Percentiles rank a stretch among this genome's conserved stretches.
Evolutionary conservation across 2,329 filamentous ascomycete species (phyloP).

Genomic region (Tolypocladium paradoxum): DNA sequence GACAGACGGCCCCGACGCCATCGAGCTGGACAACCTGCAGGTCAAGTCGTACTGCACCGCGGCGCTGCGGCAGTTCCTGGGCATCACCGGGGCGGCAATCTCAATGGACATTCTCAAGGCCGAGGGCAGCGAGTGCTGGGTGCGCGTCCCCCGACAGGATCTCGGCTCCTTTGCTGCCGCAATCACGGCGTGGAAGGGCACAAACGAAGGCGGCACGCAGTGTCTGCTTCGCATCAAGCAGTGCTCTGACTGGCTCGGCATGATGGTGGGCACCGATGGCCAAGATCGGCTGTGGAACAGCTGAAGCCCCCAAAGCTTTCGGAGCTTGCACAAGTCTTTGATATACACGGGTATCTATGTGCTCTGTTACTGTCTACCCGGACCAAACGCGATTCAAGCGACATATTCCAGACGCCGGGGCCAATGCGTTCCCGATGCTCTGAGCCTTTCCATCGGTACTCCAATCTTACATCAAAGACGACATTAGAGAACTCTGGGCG

Average conservation of each 20-base stretch:
- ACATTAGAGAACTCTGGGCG: conserved; percentile 72
- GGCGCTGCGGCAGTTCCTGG: conserved; percentile 59
- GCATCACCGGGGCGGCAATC: conserved; percentile 55
- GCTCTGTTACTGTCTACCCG: conserved; percentile 1
- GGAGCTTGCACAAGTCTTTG: conserved; percentile 6
- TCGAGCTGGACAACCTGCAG: conserved; percentile 48
- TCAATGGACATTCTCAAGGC: conserved; percentile 60
- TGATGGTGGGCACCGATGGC: conserved; percentile 39
- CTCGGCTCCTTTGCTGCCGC: conserved; percentile 51
- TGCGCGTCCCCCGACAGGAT: conserved; percentile 53
- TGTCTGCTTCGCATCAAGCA: conserved; percentile 44
- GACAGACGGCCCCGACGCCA: conserved; percentile 14
- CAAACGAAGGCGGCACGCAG: conserved; percentile 27
- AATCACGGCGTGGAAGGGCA: conserved; percentile 52
- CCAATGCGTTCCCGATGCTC: conserved; percentile 7
- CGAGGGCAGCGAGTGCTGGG: conserved; percentile 45
- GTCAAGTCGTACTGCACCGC: conserved; percentile 51
- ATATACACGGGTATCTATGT: conserved; percentile 10
- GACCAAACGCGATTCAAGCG: conserved; percentile 1
- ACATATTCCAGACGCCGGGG: conserved; percentile 5
- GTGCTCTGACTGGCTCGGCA: conserved; percentile 54
- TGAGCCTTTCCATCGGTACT: neutral
- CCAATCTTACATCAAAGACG: conserved; percentile 52
- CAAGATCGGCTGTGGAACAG: conserved; percentile 34
- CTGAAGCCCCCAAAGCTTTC: conserved; percentile 14